phyloP scores from a whole-genome alignment of 1,139 yeast genomes.

The Ogataea hybrid region DNA sequence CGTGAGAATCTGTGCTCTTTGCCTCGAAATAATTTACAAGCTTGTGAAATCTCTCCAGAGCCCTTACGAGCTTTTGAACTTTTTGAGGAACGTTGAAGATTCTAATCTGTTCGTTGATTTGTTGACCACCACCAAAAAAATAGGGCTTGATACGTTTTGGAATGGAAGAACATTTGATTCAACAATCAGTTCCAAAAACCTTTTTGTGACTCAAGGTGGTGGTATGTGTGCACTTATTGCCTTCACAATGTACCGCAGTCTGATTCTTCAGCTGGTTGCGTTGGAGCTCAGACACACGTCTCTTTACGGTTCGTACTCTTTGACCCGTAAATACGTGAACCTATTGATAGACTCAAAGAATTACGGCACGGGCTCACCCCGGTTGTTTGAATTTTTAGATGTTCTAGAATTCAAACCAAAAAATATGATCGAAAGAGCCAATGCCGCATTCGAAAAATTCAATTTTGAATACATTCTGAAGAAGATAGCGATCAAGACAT shows the following conservation, averaged over 20 bases:
- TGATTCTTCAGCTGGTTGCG: constrained; percentile 65
- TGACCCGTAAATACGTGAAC: constrained; percentile 53
- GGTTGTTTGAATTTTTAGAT: constrained; percentile 66
- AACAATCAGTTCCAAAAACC: constrained; percentile 34
- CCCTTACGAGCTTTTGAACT: constrained; percentile 48
- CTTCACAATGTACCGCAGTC: constrained; percentile 61
- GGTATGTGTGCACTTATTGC: constrained; percentile 55
- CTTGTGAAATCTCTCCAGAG: constrained; percentile 57
- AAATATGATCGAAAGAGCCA: constrained; percentile 36
- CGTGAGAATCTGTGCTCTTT: constrained; percentile 53
- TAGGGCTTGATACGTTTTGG: constrained; percentile 49
- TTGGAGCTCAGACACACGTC: constrained; percentile 69
- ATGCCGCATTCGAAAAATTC: constrained; percentile 36
- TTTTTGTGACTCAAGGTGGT: constrained; percentile 38
- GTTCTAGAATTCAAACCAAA: constrained; percentile 55
- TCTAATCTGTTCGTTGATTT: constrained; percentile 51
- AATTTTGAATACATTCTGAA: constrained; percentile 34
- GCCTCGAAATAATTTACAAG: constrained; percentile 59
- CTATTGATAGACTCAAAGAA: constrained; percentile 51
- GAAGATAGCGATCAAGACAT: constrained; percentile 18
- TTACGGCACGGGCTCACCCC: constrained; percentile 54
- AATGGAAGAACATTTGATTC: constrained; percentile 44
- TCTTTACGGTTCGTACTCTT: constrained; percentile 47
- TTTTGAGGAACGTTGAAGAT: constrained; percentile 45
- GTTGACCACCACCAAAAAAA: constrained; percentile 53